These are phyloP conservation scores for Teunomyces stri DNA, from an alignment of 805 yeast genomes.

Conservation along the genomic window DNA sequence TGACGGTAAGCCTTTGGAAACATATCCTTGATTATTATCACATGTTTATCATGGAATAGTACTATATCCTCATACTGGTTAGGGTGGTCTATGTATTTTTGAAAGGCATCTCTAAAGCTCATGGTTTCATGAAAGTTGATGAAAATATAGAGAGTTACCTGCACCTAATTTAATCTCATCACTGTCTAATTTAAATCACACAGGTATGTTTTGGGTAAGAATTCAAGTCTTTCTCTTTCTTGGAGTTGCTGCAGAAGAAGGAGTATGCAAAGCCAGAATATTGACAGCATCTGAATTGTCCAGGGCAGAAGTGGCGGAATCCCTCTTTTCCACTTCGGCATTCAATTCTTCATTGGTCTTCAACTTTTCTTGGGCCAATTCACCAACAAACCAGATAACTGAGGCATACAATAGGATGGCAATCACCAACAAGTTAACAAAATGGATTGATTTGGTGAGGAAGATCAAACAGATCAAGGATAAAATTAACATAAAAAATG, in stretches of 20 bases:
- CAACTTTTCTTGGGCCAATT: conserved; percentile 51
- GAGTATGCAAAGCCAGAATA: neutral
- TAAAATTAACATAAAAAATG: conserved; percentile 64
- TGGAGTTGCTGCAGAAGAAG: conserved; percentile 4
- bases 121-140: conserved; percentile 18
- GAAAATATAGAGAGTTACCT: neutral
- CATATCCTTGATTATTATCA: conserved; percentile 55
- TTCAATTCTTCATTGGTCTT: conserved; percentile 42
- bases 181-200: too few species aligned
- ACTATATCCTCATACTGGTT: conserved; percentile 33
- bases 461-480: conserved; percentile 59
- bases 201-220: neutral
- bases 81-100: conserved; percentile 49
- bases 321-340: conserved; percentile 11
- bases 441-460: conserved; percentile 66
- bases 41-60: conserved; percentile 49
- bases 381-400: conserved; percentile 84
- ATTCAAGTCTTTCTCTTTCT: conserved; percentile 10
- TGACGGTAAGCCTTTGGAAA: conserved; percentile 67
- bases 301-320: conserved; percentile 4
- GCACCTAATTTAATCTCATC: neutral
- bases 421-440: conserved; percentile 51
- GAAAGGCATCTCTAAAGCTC: conserved; percentile 51
- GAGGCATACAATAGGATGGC: conserved; percentile 70
- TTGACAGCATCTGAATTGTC: neutral